Percentiles rank a stretch among this genome's conserved stretches.
phyloP scores from a whole-genome alignment of 2,329 filamentous ascomycete species.

The Huntiella savannae region DNA sequence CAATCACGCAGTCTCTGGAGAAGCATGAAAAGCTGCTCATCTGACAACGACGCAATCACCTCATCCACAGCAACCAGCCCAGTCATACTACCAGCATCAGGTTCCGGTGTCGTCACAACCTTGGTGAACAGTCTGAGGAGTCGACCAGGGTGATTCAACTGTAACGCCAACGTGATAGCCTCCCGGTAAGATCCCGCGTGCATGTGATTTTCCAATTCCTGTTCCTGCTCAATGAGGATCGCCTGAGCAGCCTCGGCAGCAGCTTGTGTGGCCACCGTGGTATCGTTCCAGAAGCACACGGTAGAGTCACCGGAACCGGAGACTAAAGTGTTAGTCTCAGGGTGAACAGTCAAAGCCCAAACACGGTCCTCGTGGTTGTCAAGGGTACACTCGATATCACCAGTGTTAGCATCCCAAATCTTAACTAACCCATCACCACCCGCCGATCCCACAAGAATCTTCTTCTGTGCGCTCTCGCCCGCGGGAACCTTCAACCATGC shows the following conservation, averaged over 20 bases:
- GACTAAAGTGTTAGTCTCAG: conserved; percentile 51
- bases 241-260: conserved; percentile 55
- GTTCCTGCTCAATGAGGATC: conserved; percentile 78
- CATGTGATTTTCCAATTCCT: conserved; percentile 84
- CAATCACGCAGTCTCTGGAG: conserved; percentile 75
- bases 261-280: conserved; percentile 59
- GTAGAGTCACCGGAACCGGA: conserved; percentile 87
- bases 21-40: conserved; percentile 71
- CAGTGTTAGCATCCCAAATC: conserved; percentile 76
- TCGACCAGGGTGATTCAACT: conserved; percentile 83
- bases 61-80: conserved; percentile 59
- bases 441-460: conserved; percentile 62
- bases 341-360: conserved; percentile 67
- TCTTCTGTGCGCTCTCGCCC: conserved; percentile 28
- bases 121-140: conserved; percentile 68
- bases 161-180: conserved; percentile 77
- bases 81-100: conserved; percentile 43
- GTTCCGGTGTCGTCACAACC: conserved; percentile 45
- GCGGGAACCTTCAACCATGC: conserved; percentile 53
- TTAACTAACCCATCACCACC: conserved; percentile 92
- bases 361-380: conserved; percentile 96
- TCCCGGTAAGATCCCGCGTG: conserved; percentile 74
- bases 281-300: conserved; percentile 91
- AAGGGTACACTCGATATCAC: conserved; percentile 72
- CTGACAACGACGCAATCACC: conserved; percentile 58